A percentile compares a stretch with the other conserved stretches of the same genome.
These are phyloP conservation scores for Scleroderma citrinum DNA, from an alignment of 768 basidiomycete species.

Conservation along the genomic window DNA sequence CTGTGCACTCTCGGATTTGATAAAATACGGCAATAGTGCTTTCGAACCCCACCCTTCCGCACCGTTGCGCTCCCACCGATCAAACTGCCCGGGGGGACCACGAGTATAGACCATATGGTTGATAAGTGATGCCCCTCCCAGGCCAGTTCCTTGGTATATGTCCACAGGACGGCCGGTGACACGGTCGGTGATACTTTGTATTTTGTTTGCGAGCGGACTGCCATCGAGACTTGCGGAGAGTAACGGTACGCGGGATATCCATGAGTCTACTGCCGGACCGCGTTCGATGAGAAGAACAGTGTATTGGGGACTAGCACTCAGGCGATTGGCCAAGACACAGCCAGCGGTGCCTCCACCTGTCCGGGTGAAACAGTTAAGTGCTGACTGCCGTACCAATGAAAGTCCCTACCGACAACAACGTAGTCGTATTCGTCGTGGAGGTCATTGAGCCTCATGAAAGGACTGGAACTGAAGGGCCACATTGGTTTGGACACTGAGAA, in stretches of 20 bases:
- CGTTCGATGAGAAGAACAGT: constrained; percentile 34
- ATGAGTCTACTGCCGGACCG: constrained; percentile 22
- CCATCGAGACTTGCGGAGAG: constrained; percentile 22
- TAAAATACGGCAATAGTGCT: constrained; percentile 28
- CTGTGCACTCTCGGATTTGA: constrained; percentile 24
- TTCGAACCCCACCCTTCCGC: constrained; percentile 30
- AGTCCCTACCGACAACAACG: not conserved
- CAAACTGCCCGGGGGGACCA: constrained; percentile 25
- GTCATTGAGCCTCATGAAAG: not conserved
- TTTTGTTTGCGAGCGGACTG: not conserved
- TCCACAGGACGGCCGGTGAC: constrained; percentile 9
- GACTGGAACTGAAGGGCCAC: constrained; percentile 1
- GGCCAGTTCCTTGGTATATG: constrained; percentile 17
- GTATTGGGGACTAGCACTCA: constrained; percentile 25
- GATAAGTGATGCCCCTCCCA: constrained; percentile 42
- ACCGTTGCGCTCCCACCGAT: constrained; percentile 25
- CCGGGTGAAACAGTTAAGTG: too few species aligned
- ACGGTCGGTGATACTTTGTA: not conserved
- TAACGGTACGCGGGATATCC: constrained; percentile 25
- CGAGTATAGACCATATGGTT: constrained; percentile 36
- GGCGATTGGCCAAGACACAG: constrained; percentile 35
- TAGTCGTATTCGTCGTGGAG: constrained; percentile 2
- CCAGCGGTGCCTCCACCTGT: constrained; percentile 34
- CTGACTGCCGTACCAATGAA: too few species aligned
- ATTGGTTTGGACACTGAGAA: not conserved